Conservation (phyloP, 2,329 filamentous ascomycete genomes). For the Colletotrichum caudatum region DNA sequence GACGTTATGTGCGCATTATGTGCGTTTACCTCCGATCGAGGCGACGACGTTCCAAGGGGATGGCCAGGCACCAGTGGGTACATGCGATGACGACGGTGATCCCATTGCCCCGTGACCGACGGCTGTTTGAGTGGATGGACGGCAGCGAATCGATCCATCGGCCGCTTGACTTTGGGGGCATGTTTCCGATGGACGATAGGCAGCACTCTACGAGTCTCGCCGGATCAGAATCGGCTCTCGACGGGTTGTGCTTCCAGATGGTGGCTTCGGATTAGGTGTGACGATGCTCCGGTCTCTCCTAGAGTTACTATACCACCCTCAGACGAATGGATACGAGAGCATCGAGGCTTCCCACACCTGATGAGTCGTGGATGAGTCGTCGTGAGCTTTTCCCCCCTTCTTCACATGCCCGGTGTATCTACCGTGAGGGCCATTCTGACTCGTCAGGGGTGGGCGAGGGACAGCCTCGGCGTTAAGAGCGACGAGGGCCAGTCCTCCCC, state of each 20-base stretch:
- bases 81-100: slow-evolving; percentile 3
- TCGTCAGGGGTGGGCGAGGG: no score
- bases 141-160: slow-evolving; percentile 7
- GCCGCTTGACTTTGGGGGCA: background rate
- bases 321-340: no score
- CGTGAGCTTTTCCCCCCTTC: background rate
- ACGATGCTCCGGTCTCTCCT: background rate
- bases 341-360: background rate
- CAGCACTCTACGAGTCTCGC: background rate
- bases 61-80: background rate
- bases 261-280: background rate
- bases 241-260: background rate
- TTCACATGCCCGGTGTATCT: background rate
- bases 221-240: background rate
- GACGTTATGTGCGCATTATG: background rate
- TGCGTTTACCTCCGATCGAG: background rate
- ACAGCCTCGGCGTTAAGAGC: background rate
- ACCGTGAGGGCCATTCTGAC: no score
- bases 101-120: background rate
- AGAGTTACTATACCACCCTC: background rate
- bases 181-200: background rate
- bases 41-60: background rate
- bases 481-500: no score
- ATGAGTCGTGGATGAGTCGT: background rate
- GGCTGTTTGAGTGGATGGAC: background rate